phyloP scores from a whole-genome alignment of 2,329 filamentous ascomycete genomes.

The Pseudogymnoascus sp. region DNA sequence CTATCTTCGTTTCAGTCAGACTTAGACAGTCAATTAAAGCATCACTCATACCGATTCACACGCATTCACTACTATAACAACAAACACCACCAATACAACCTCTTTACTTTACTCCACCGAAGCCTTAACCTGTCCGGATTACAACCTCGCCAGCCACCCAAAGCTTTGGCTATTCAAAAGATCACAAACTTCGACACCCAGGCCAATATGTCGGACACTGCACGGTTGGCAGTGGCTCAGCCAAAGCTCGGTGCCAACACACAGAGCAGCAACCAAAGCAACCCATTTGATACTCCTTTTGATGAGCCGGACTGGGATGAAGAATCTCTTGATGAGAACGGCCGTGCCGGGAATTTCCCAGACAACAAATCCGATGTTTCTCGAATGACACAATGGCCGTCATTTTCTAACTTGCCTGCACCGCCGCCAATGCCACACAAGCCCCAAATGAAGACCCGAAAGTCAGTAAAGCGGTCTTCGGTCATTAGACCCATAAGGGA shows the following conservation, averaged over 20 bases:
- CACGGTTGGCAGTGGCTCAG: background rate
- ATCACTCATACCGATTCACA: slow-evolving; percentile 1
- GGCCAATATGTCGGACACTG: background rate
- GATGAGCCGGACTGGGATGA: slow-evolving; percentile 18
- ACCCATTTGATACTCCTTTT: slow-evolving; percentile 22
- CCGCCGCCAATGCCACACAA: slow-evolving; percentile 17
- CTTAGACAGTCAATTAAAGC: slow-evolving; percentile 7
- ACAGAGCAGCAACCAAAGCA: slow-evolving; percentile 10
- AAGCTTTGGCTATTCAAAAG: background rate
- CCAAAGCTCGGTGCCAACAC: background rate
- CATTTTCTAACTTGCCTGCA: slow-evolving; percentile 15
- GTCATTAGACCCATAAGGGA: slow-evolving; percentile 31
- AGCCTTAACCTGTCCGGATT: background rate
- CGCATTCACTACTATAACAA: background rate
- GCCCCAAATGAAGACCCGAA: slow-evolving; percentile 14
- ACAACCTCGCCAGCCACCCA: background rate
- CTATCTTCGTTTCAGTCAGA: background rate
- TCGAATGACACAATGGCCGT: slow-evolving; percentile 20
- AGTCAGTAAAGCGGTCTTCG: slow-evolving; percentile 20
- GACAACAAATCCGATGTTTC: background rate
- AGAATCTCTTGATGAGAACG: slow-evolving; percentile 17
- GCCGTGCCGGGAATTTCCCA: slow-evolving; percentile 12
- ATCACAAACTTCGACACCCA: background rate
- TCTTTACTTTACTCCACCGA: background rate
- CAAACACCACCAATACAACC: background rate